These are phyloP conservation scores for Alternaria gansuensis DNA, from an alignment of 2,329 filamentous ascomycete species.

Conservation along the genomic window DNA sequence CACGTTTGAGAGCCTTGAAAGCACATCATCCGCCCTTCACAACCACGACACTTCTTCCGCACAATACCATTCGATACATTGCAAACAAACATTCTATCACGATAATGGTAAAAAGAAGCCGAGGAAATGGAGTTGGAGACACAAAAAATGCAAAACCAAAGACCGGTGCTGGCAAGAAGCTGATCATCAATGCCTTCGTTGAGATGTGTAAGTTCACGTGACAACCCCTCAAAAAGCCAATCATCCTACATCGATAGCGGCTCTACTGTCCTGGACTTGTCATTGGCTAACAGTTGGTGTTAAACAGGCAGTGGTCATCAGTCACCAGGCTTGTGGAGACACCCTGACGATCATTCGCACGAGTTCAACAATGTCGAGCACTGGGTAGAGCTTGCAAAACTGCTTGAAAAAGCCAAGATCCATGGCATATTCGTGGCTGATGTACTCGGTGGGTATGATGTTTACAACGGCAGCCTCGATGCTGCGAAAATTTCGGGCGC, in stretches of 20 bases:
- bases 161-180: conserved; percentile 39
- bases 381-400: conserved; percentile 52
- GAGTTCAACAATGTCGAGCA: conserved; percentile 59
- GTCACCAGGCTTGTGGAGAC: conserved; percentile 68
- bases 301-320: conserved; percentile 43
- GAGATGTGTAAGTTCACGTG: conserved; percentile 48
- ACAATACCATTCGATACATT: conserved; percentile 30
- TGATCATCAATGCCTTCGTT: conserved; percentile 57
- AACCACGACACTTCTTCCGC: conserved; percentile 22
- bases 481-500: conserved; percentile 69
- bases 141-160: conserved; percentile 25
- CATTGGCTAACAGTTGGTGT: conserved; percentile 7
- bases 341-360: conserved; percentile 70
- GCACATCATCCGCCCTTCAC: conserved; percentile 37
- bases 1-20: conserved; percentile 37
- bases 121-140: conserved; percentile 22
- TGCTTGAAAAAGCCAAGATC: conserved; percentile 52
- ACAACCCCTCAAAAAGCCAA: background rate
- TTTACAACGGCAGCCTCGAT: conserved; percentile 71
- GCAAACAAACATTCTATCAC: conserved; percentile 6
- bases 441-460: conserved; percentile 69
- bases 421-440: conserved; percentile 56
- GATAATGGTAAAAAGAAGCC: conserved; percentile 25
- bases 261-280: background rate
- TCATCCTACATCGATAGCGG: background rate